Conservation (phyloP, 331 rosid genomes). For the Dryas integrifolia region DNA sequence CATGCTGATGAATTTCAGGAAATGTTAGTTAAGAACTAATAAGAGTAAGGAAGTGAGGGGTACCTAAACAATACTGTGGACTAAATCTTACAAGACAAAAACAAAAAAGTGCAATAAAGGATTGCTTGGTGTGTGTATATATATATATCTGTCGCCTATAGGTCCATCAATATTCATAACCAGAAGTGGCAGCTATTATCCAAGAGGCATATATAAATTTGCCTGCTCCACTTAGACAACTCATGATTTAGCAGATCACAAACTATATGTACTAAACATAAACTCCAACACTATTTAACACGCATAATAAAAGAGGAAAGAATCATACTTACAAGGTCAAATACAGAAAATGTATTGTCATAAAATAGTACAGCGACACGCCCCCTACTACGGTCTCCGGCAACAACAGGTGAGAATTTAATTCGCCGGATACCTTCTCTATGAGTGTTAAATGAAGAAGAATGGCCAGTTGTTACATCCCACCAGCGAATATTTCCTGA, state of each 20-base stretch:
- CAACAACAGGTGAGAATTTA: conserved; percentile 87
- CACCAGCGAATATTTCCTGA: conserved; percentile 94
- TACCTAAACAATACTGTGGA: background rate
- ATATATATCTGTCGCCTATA: background rate
- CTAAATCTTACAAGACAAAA: background rate
- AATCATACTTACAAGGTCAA: conserved; percentile 68
- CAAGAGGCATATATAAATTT: background rate
- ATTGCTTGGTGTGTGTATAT: no score
- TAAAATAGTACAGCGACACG: conserved; percentile 90
- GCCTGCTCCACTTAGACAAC: background rate
- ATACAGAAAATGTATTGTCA: conserved; percentile 92
- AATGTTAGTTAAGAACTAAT: background rate
- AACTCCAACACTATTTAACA: conserved; percentile 19
- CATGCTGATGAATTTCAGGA: background rate
- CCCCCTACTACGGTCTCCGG: conserved; percentile 89
- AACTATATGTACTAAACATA: background rate
- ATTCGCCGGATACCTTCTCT: conserved; percentile 92
- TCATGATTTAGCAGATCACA: background rate
- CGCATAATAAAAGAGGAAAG: conserved; percentile 9
- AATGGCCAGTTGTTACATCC: conserved; percentile 92
- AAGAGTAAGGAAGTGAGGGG: background rate
- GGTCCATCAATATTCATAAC: background rate
- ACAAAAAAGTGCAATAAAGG: background rate
- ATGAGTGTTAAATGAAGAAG: conserved; percentile 92
- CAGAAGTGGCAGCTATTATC: background rate